A percentile compares a stretch with the other conserved stretches of the same genome.
These are phyloP conservation scores for Auricularia cornea DNA, from an alignment of 768 basidiomycete genomes.

Conservation along the genomic window DNA sequence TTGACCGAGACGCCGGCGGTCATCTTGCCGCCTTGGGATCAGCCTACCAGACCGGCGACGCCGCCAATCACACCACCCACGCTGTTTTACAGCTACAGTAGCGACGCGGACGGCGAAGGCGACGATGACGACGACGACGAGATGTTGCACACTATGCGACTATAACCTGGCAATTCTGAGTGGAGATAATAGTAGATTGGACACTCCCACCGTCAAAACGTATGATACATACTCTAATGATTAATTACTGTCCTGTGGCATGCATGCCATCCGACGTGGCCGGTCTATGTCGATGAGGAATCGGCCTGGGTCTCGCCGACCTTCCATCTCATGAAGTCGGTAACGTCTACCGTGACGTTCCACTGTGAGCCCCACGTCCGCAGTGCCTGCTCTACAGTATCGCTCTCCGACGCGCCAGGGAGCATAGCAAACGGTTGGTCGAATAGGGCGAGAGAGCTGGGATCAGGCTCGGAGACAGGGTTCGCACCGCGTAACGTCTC, in stretches of 20 bases:
- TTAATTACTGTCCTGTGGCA: no score
- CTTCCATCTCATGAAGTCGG: slow-evolving; percentile 60
- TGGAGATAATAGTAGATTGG: no score
- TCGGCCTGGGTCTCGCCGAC: slow-evolving; percentile 35
- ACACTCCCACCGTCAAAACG: no score
- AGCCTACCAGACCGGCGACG: not conserved
- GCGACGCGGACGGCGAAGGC: not conserved
- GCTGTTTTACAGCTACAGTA: not conserved
- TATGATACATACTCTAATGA: no score
- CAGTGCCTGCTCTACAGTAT: slow-evolving; percentile 32
- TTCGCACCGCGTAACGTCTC: slow-evolving; percentile 33
- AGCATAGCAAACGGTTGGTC: slow-evolving; percentile 56
- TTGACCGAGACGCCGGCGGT: not conserved
- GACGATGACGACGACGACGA: not conserved
- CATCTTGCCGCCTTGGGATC: not conserved
- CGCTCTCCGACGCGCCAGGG: slow-evolving; percentile 12
- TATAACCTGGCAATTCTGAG: no score
- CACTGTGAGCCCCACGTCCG: slow-evolving; percentile 44
- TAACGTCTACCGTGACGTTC: slow-evolving; percentile 32
- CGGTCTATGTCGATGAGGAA: not conserved
- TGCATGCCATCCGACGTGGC: no score
- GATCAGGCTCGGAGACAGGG: slow-evolving; percentile 20
- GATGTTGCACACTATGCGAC: not conserved
- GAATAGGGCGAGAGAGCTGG: slow-evolving; percentile 48
- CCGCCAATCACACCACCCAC: not conserved